These are phyloP conservation scores for Ophiocordyceps polyrhachis-furcata DNA, from an alignment of 2,329 filamentous ascomycete species.

Conservation along the genomic window DNA sequence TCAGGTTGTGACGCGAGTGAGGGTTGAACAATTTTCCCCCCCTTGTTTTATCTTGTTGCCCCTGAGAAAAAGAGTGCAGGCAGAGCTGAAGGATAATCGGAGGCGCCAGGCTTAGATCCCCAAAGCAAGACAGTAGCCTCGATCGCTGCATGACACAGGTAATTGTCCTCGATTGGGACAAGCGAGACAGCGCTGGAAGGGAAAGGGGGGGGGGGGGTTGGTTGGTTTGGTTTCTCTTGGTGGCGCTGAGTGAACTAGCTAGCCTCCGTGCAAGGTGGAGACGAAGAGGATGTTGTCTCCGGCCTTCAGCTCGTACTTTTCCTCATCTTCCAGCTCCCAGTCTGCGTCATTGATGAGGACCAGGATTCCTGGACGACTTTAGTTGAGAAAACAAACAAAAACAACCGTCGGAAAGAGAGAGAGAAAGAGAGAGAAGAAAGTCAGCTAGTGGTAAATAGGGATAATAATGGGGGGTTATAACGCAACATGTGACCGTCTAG, in stretches of 20 bases:
- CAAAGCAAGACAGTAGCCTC: too few relatives aligned
- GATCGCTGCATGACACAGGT: too few relatives aligned
- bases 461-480: not conserved
- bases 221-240: too few relatives aligned
- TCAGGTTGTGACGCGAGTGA: too few relatives aligned
- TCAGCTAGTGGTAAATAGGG: not conserved
- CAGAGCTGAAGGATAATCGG: too few relatives aligned
- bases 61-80: too few relatives aligned
- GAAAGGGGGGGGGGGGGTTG: not conserved
- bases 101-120: too few relatives aligned
- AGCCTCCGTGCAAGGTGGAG: constrained; percentile 88
- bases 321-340: constrained; percentile 95
- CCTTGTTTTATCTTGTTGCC: too few relatives aligned
- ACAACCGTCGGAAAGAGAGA: not conserved
- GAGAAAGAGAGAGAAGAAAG: not conserved
- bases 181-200: not conserved
- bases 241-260: constrained; percentile 6
- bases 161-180: too few relatives aligned
- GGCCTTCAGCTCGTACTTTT: constrained; percentile 64
- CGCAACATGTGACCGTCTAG: constrained; percentile 43
- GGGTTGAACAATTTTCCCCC: too few relatives aligned
- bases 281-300: constrained; percentile 89
- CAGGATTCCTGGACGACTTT: constrained; percentile 80
- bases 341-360: constrained; percentile 96
- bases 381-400: too few relatives aligned